Percentiles rank a stretch among this genome's conserved stretches.
These are phyloP conservation scores for Gremmenia infestans DNA, from an alignment of 2,329 filamentous ascomycete species.

Conservation along the genomic window DNA sequence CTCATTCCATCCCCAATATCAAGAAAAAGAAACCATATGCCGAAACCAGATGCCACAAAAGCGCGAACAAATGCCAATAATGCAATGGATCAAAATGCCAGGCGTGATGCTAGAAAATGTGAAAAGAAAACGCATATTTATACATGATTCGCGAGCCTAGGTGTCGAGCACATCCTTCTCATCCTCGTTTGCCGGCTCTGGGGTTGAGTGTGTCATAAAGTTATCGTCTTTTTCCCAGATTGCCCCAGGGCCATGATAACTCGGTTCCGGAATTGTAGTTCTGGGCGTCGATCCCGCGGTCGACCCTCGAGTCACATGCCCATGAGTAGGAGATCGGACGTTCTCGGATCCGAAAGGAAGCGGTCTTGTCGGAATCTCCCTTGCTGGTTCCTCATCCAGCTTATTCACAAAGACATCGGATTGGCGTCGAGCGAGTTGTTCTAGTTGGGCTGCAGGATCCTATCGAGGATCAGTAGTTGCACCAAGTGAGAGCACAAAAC, in stretches of 20 bases:
- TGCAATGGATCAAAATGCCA: constrained; percentile 3
- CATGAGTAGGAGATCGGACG: constrained; percentile 37
- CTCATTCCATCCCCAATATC: neutral
- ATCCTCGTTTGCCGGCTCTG: constrained; percentile 27
- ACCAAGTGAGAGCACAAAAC: constrained; percentile 38
- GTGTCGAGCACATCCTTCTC: constrained; percentile 30
- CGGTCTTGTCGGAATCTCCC: constrained; percentile 43
- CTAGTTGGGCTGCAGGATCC: constrained; percentile 67
- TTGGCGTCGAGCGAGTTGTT: constrained; percentile 64
- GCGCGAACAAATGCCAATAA: constrained; percentile 2
- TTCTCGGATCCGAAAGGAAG: constrained; percentile 51
- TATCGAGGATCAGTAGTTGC: constrained; percentile 36
- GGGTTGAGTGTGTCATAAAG: constrained; percentile 35
- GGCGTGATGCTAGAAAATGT: constrained; percentile 3
- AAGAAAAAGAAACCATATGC: neutral
- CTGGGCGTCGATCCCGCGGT: constrained; percentile 13
- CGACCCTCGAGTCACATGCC: constrained; percentile 23
- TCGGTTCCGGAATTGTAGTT: constrained; percentile 38
- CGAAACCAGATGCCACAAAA: neutral
- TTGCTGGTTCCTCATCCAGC: constrained; percentile 37
- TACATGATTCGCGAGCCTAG: constrained; percentile 15
- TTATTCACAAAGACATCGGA: constrained; percentile 54
- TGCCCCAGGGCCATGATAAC: constrained; percentile 45
- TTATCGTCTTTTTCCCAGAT: constrained; percentile 49
- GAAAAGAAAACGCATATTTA: constrained; percentile 4